phyloP scores from a whole-genome alignment of 1,284 basidiomycete species.

The Serendipita sp. region DNA sequence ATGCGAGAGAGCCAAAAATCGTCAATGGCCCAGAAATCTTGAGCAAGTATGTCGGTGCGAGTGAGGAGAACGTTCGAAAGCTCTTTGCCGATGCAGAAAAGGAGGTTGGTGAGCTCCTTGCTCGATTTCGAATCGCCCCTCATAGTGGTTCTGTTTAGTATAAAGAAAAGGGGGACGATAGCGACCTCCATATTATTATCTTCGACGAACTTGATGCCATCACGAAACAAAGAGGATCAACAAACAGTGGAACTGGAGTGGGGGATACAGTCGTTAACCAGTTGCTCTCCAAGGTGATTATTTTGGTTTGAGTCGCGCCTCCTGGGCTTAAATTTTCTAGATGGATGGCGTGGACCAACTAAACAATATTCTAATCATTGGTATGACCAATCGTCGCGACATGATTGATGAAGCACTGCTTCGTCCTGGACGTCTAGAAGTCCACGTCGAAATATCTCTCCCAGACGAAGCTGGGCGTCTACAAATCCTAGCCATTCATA shows the following conservation, averaged over 20 bases:
- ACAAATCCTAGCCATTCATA: constrained; percentile 95
- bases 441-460: constrained; percentile 99
- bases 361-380: constrained; percentile 98
- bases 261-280: constrained; percentile 99
- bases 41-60: constrained; percentile 94
- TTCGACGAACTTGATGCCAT: constrained; percentile 99
- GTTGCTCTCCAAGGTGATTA: constrained; percentile 75
- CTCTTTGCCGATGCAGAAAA: constrained; percentile 96
- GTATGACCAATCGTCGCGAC: constrained; percentile 97
- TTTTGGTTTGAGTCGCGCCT: constrained; percentile 12
- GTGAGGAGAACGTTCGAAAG: constrained; percentile 98
- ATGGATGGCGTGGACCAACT: constrained; percentile 99
- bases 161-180: constrained; percentile 97
- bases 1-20: constrained; percentile 94
- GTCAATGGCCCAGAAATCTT: constrained; percentile 98
- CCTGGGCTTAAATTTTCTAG: constrained; percentile 25
- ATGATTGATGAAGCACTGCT: constrained; percentile 99
- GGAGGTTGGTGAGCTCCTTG: constrained; percentile 42
- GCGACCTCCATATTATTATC: constrained; percentile 97
- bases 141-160: constrained; percentile 38
- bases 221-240: constrained; percentile 94
- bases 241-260: constrained; percentile 84
- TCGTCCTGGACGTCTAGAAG: constrained; percentile 95
- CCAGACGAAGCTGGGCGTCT: constrained; percentile 87
- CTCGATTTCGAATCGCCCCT: not conserved